Percentiles rank a stretch among this genome's conserved stretches.
These are phyloP conservation scores for Suillus decipiens DNA, from an alignment of 768 basidiomycete species.

Conservation along the genomic window DNA sequence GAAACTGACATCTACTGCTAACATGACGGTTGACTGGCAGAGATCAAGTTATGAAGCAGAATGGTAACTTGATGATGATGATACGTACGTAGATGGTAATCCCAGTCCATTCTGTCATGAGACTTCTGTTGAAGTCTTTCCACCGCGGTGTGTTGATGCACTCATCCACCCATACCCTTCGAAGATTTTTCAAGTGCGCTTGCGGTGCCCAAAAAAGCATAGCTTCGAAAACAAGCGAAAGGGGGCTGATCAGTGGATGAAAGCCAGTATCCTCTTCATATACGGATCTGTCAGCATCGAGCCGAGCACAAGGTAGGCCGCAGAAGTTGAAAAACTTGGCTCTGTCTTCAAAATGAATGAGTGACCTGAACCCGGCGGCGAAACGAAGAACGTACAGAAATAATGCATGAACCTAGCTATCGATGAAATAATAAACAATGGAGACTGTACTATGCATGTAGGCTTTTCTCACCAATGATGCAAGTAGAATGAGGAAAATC, in stretches of 20 bases:
- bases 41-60: not conserved
- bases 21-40: slow-evolving; percentile 48
- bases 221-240: slow-evolving; percentile 1
- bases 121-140: slow-evolving; percentile 40
- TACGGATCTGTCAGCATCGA: slow-evolving; percentile 12
- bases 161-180: slow-evolving; percentile 11
- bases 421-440: not conserved
- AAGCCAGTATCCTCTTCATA: slow-evolving; percentile 5
- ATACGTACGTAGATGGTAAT: slow-evolving; percentile 47
- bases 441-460: not conserved
- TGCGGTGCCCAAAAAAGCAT: slow-evolving; percentile 13
- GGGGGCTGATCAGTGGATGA: not conserved
- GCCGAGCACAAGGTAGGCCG: slow-evolving; percentile 11
- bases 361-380: not conserved
- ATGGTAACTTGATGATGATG: too few relatives aligned
- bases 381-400: not conserved
- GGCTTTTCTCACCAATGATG: slow-evolving; percentile 10
- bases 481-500: slow-evolving; percentile 11
- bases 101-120: slow-evolving; percentile 49
- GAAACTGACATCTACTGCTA: slow-evolving; percentile 56
- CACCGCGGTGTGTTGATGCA: slow-evolving; percentile 38
- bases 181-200: slow-evolving; percentile 5
- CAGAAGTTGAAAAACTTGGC: slow-evolving; percentile 15
- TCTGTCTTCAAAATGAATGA: slow-evolving; percentile 10
- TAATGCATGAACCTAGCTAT: slow-evolving; percentile 8